A percentile compares a stretch with the other conserved stretches of the same genome.
These are phyloP conservation scores for Phytophthora tentaculata DNA, from an alignment of 352 stramenopile genomes.

Conservation along the genomic window DNA sequence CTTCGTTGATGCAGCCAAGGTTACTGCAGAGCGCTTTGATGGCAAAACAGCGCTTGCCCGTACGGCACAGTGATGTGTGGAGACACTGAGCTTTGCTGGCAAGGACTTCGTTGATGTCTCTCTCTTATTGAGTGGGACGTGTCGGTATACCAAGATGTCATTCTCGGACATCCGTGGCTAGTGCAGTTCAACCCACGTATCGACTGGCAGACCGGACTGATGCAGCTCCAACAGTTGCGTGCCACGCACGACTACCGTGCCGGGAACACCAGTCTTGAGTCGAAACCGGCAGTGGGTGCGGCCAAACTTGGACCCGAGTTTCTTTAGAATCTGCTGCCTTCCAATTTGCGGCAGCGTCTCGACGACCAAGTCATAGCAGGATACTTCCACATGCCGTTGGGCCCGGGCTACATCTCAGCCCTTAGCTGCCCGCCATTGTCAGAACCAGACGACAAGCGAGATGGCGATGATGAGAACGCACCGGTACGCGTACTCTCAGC, in stretches of 20 bases:
- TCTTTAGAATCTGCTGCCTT: not conserved
- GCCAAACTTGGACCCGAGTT: not conserved
- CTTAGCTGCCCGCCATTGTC: not conserved
- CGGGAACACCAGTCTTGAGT: not conserved
- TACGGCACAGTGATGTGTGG: not conserved
- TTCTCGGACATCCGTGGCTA: constrained; percentile 6
- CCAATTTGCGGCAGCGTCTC: not conserved
- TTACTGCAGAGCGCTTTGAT: constrained; percentile 5
- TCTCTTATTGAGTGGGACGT: not conserved
- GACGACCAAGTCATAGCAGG: not conserved
- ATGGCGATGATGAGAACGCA: not conserved
- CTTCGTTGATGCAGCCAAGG: constrained; percentile 1
- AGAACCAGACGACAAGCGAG: not conserved
- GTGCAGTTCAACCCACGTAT: constrained; percentile 9
- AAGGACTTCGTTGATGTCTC: not conserved
- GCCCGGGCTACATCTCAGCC: not conserved
- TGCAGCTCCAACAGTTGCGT: not conserved
- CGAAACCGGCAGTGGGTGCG: not conserved
- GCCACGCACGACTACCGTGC: not conserved
- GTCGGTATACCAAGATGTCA: constrained; percentile 10
- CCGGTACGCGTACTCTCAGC: not conserved
- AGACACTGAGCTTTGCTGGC: not conserved
- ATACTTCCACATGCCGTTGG: not conserved
- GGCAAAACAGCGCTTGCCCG: not conserved
- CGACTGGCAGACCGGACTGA: not conserved